Conservation (phyloP, 345 rosid species). For the Boechera stricta region DNA sequence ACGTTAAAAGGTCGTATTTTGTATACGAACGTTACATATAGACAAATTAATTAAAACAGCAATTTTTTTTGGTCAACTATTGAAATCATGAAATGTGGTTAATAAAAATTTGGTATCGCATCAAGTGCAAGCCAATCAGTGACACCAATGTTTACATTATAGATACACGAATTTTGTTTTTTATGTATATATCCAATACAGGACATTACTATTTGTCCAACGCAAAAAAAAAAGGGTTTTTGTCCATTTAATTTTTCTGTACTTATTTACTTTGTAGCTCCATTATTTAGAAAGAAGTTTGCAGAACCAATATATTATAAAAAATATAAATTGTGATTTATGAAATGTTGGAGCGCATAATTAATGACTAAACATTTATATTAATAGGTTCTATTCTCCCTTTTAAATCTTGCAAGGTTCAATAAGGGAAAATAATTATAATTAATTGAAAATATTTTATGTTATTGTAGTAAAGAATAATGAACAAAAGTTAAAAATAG, state of each 20-base stretch:
- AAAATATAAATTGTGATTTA: neutral
- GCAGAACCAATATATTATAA: neutral
- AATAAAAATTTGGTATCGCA: neutral
- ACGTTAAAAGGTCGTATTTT: neutral
- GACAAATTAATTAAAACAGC: neutral
- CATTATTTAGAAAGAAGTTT: neutral
- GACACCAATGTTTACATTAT: neutral
- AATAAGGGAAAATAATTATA: too few species aligned
- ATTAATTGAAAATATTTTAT: neutral
- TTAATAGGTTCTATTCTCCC: neutral
- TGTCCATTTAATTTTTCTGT: neutral
- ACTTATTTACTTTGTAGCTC: neutral
- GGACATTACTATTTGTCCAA: conserved; percentile 20
- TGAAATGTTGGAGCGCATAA: neutral
- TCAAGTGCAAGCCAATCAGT: neutral
- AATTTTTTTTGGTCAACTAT: neutral
- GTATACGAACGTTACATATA: neutral
- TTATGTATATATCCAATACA: neutral
- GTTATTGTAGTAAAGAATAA: neutral
- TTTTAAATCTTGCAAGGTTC: too few species aligned
- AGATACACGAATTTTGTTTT: conserved; percentile 1
- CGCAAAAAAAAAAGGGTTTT: neutral
- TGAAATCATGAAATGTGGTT: neutral
- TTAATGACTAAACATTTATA: neutral
- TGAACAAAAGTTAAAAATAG: neutral